phyloP scores from a whole-genome alignment of 108 stramenopile species.

The Cylindrotheca fusiformis region DNA sequence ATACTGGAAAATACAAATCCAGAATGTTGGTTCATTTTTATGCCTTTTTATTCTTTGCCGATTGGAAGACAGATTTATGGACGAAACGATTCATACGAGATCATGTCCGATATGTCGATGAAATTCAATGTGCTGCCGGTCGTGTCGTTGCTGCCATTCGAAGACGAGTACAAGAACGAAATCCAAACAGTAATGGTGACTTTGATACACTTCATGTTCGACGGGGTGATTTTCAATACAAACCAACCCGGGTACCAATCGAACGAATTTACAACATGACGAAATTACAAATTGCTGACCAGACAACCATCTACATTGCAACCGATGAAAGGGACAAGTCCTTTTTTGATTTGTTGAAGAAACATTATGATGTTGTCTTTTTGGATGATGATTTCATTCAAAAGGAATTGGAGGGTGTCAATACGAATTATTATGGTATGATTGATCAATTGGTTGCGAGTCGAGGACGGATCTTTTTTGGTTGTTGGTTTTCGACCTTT shows the following conservation, averaged over 20 bases:
- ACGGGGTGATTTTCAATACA: conserved; percentile 82
- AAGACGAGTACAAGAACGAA: too few relatives aligned
- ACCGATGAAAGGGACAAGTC: conserved; percentile 83
- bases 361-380: conserved; percentile 72
- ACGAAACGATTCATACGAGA: conserved; percentile 85
- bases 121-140: conserved; percentile 91
- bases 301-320: conserved; percentile 72
- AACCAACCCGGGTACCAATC: conserved; percentile 54
- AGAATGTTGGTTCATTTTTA: conserved; percentile 90
- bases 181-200: conserved; percentile 14
- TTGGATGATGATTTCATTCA: conserved; percentile 82
- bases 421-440: conserved; percentile 58
- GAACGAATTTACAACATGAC: conserved; percentile 47
- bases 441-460: conserved; percentile 83
- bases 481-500: conserved; percentile 68
- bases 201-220: conserved; percentile 89
- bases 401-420: conserved; percentile 39
- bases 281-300: conserved; percentile 47
- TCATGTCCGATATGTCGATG: conserved; percentile 87
- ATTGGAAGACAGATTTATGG: conserved; percentile 76
- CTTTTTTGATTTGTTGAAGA: conserved; percentile 70
- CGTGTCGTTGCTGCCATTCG: conserved; percentile 78
- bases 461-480: conserved; percentile 69
- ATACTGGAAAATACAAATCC: conserved; percentile 35
- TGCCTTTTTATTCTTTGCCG: conserved; percentile 89